Conservation (phyloP, 805 yeast genomes). For the Blastobotrys americana region DNA sequence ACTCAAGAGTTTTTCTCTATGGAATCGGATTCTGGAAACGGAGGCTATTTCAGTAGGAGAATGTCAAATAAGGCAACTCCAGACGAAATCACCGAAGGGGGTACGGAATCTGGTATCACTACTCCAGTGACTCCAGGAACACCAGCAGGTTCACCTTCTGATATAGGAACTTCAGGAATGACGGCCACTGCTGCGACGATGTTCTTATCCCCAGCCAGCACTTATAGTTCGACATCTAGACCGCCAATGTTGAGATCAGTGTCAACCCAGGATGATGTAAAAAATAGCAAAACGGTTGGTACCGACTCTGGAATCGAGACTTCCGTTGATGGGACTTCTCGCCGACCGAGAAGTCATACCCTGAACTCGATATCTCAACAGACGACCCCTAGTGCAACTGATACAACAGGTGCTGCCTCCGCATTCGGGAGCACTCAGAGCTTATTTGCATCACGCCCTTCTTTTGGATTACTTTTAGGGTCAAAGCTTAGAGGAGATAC, state of each 20-base stretch:
- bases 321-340: background rate
- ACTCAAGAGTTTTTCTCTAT: background rate
- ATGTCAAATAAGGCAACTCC: background rate
- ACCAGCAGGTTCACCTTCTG: no score
- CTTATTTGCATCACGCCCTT: conserved; percentile 9
- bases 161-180: no score
- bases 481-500: conserved; percentile 9
- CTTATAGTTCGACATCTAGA: no score
- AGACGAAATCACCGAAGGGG: no score
- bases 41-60: background rate
- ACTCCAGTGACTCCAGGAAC: no score
- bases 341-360: conserved; percentile 18
- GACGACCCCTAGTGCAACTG: background rate
- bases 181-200: no score
- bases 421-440: conserved; percentile 3
- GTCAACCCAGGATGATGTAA: background rate
- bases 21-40: background rate
- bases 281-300: background rate
- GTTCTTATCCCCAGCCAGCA: no score
- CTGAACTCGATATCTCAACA: conserved; percentile 12
- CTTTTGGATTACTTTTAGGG: conserved; percentile 14
- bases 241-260: background rate
- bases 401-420: background rate
- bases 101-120: no score
- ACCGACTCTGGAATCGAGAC: background rate